A percentile compares a stretch with the other conserved stretches of the same genome.
Conservation (phyloP, 2,329 filamentous ascomycete species). For the Coniochaeta sp. region DNA sequence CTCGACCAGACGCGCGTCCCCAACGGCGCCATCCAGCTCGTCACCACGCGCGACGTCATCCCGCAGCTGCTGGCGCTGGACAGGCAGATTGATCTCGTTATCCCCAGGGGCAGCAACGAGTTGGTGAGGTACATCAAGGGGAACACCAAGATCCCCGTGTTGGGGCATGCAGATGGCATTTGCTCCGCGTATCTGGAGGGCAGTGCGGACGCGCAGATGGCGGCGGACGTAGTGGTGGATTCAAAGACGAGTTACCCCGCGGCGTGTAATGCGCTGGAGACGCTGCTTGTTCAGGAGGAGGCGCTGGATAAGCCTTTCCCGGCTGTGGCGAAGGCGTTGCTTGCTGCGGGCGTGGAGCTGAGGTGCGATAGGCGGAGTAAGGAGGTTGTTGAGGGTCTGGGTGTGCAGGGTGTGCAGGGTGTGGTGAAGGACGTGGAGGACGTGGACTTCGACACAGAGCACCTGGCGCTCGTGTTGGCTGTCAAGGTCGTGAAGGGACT, state of each 20-base stretch:
- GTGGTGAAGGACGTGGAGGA: slow-evolving; percentile 59
- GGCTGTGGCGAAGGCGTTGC: slow-evolving; percentile 63
- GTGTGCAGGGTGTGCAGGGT: slow-evolving; percentile 9
- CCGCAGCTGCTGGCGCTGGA: slow-evolving; percentile 82
- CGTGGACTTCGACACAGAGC: slow-evolving; percentile 80
- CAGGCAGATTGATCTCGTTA: slow-evolving; percentile 86
- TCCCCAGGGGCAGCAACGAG: slow-evolving; percentile 85
- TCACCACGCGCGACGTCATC: slow-evolving; percentile 87
- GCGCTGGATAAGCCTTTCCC: slow-evolving; percentile 64
- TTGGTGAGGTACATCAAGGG: slow-evolving; percentile 85
- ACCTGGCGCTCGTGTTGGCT: slow-evolving; percentile 76
- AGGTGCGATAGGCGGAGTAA: slow-evolving; percentile 71
- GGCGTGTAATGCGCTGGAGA: slow-evolving; percentile 91
- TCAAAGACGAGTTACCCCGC: slow-evolving; percentile 93
- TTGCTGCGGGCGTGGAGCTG: slow-evolving; percentile 71
- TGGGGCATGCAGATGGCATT: slow-evolving; percentile 92
- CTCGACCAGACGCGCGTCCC: slow-evolving; percentile 69
- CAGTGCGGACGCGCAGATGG: slow-evolving; percentile 67
- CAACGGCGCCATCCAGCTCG: slow-evolving; percentile 82
- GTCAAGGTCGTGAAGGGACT: slow-evolving; percentile 69
- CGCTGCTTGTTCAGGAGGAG: slow-evolving; percentile 73
- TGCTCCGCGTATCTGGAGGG: slow-evolving; percentile 80
- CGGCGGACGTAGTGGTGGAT: slow-evolving; percentile 73
- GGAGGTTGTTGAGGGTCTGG: slow-evolving; percentile 43
- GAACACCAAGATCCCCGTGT: slow-evolving; percentile 86